phyloP scores from a whole-genome alignment of 306 rosid genomes.

The Inga leiocalycina region DNA sequence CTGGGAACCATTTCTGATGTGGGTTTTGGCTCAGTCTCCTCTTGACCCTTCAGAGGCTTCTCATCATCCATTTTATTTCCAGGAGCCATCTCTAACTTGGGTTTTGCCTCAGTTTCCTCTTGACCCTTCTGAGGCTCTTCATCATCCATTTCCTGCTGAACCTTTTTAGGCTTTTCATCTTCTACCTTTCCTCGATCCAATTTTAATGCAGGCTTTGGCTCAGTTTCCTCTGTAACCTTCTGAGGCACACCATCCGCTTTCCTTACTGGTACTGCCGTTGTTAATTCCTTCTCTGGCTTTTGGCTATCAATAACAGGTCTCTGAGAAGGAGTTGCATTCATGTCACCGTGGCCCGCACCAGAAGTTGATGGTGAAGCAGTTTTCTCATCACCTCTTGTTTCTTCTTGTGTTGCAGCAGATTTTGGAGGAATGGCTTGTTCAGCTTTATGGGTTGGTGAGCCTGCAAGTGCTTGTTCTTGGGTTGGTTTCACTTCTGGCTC shows the following conservation, averaged over 20 bases:
- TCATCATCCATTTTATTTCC: neutral
- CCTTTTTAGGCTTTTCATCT: conserved; percentile 1
- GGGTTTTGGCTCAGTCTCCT: conserved; percentile 34
- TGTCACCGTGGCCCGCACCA: neutral
- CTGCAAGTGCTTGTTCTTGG: conserved; percentile 12
- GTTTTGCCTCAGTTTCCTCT: neutral
- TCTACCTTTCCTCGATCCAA: neutral
- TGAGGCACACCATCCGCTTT: neutral
- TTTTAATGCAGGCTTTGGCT: conserved; percentile 19
- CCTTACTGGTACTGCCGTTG: neutral
- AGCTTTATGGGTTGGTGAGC: conserved; percentile 9
- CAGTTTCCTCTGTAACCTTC: conserved; percentile 32
- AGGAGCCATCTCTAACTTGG: neutral
- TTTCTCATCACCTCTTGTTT: conserved; percentile 35
- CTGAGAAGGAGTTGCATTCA: neutral
- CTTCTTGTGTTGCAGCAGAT: conserved; percentile 30
- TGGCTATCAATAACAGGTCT: neutral
- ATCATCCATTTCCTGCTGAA: conserved; percentile 29
- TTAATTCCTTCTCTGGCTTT: conserved; percentile 26
- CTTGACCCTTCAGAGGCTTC: conserved; percentile 17
- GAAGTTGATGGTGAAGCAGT: conserved; percentile 6
- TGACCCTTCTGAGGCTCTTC: conserved; percentile 12
- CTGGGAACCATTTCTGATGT: neutral
- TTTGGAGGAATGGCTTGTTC: conserved; percentile 24
- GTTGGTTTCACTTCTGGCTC: conserved; percentile 26